Evolutionary conservation across 2,329 filamentous ascomycete species (phyloP), one percentile per base, ranked within the genome.

Genomic region (Colletotrichum kahawae): DNA sequence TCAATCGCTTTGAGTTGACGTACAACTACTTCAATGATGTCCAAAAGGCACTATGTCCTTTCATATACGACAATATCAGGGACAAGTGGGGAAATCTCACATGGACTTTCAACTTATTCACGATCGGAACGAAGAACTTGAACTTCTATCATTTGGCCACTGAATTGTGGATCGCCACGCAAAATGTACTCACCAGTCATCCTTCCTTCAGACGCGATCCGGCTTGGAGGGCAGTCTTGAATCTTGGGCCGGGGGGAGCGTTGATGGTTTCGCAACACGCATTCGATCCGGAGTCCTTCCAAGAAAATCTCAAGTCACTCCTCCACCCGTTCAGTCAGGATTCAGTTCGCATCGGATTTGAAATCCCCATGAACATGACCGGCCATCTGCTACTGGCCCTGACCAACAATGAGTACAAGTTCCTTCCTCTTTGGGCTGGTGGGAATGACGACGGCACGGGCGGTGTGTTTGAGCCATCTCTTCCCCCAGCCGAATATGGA

Each of bases 361-460:
- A 85, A 33, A 82, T 84, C 4, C 79, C 81, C 2, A 80, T 85
- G 31, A 80, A 79, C 16, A 77, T 85, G 4, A 87, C 84, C 1
- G 82, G 83, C 4, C 87, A 90, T 77, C 77, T 90, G 29, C 81
- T 93, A 0, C 85, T 92, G 1, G 87, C 85, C 7, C 85, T 94
- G 2, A 82, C 83, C 1, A 86, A 90, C 5, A 83, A 89, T 3
- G 92, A 94, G 82, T 88, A 90, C 77, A 89, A 89, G 71, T 94
- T 88, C 77, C 85, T 94, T 4, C 92, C 93, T 0, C 83, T 93
- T 5, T 94, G 92, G 92, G 92, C 91, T 1, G 92, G 90, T 5
- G 92, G 85, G 2, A 81, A 84, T 57, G 85, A 90, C 73, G 89
- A 91, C 76, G 86, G 86, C 18, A 88, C 87, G 6, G 88, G 88